Evolutionary conservation across 192 early-diverging fungal species (phyloP), one percentile per base, ranked within the genome.

Genomic region (Coemansia pectinata): DNA sequence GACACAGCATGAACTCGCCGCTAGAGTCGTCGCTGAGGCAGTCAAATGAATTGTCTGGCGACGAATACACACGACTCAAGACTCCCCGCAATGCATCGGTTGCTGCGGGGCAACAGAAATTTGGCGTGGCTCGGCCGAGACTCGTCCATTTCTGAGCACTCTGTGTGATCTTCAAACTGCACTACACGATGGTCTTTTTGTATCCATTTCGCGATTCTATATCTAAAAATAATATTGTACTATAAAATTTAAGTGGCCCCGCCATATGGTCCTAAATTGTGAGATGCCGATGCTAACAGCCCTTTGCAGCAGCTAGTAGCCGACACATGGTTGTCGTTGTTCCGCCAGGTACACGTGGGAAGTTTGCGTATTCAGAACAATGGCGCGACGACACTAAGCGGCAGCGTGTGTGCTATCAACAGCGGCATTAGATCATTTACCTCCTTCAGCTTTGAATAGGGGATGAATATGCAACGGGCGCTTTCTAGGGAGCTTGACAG

Each of bases 111-210:
- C 42, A 63, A 41, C 69, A 53, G 14, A 25, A 36, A 42, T 76
- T 76, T 52, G 74, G 74, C 2, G 21, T 76, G 9, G 74, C 74
- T 11, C 57, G 68, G 38, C 73, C 73, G 0, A 74, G 44, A 31
- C 65, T 74, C 5, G 44, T 74, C 7, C 62, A 69, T 27, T 60
- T 69, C 17, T 41, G 44, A 45, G 14, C 55, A 31, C 29, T 0
- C 60, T 55, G 25, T 62, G 47, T 38, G 27, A 27, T 55, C 36
- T 55, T 19, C 23, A 34, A 9, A 41, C 48, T 63, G 11, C 25
- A 15, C 19, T 42, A 23, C 29, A 44, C 34, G 14, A 41, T 15
- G 34, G 23, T 23, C 4, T 45, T 44, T 23, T 36, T 27, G 33
- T 64, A 44, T 64, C 10, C 4, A 64, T 12, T 42, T 47, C 10